Conservation (phyloP, 2,329 filamentous ascomycete genomes). For the Sarocladium kiliense region DNA sequence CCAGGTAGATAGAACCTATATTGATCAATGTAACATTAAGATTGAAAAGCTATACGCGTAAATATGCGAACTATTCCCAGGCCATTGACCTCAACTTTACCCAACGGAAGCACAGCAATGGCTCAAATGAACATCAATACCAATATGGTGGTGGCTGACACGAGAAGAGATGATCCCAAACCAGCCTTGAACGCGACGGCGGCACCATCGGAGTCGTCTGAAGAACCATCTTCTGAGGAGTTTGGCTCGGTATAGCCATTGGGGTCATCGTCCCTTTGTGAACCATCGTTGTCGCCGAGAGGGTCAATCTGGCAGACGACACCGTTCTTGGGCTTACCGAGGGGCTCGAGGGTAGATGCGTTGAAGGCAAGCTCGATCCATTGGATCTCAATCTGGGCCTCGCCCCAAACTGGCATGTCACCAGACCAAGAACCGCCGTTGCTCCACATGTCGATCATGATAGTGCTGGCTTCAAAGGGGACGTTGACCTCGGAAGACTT, state of each 20-base stretch:
- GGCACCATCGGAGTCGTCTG: neutral
- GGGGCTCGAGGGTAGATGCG: neutral
- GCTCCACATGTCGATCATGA: conserved; percentile 56
- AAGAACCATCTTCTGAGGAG: neutral
- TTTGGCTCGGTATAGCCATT: neutral
- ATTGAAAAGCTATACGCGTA: too few relatives aligned
- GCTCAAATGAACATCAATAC: too few relatives aligned
- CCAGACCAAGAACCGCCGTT: conserved; percentile 53
- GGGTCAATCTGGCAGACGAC: neutral
- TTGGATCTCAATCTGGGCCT: conserved; percentile 51
- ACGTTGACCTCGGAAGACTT: conserved; percentile 48
- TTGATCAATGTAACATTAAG: too few relatives aligned
- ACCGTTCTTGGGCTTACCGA: neutral
- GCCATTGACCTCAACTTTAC: too few relatives aligned
- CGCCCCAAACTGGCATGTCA: conserved; percentile 43
- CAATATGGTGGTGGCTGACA: too few relatives aligned
- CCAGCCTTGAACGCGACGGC: neutral
- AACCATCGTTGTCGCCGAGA: neutral
- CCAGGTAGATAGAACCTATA: too few relatives aligned
- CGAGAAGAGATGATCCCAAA: too few relatives aligned
- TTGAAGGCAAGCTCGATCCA: conserved; percentile 42
- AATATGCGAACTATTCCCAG: too few relatives aligned
- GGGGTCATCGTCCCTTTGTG: neutral
- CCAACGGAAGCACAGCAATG: too few relatives aligned
- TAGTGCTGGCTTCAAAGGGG: conserved; percentile 41